These are phyloP conservation scores for Penicillium fimorum DNA, from an alignment of 495 filamentous ascomycete species.

Conservation along the genomic window DNA sequence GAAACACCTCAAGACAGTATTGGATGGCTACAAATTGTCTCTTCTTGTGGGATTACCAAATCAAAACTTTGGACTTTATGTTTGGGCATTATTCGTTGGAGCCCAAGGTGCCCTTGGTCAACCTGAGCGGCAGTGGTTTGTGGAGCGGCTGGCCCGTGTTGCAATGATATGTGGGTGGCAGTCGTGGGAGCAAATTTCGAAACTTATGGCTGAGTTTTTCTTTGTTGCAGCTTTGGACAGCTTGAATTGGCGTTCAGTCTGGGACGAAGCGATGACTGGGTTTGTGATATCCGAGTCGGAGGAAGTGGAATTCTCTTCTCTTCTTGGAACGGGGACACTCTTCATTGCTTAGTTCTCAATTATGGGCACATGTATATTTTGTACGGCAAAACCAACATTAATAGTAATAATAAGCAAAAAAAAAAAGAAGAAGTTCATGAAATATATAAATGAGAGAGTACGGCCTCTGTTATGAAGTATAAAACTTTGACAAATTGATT, in stretches of 20 bases:
- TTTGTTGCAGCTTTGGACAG: constrained; percentile 23
- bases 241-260: constrained; percentile 28
- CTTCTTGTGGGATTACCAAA: constrained; percentile 20
- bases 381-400: not conserved
- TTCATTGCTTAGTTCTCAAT: not conserved
- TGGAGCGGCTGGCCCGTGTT: constrained; percentile 27
- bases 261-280: constrained; percentile 31
- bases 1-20: constrained; percentile 24
- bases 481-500: no score
- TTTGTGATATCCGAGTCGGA: constrained; percentile 21
- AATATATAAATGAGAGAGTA: not conserved
- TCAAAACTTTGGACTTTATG: constrained; percentile 25
- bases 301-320: constrained; percentile 9
- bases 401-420: not conserved
- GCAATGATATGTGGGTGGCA: constrained; percentile 32
- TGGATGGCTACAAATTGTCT: constrained; percentile 20
- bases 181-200: constrained; percentile 30
- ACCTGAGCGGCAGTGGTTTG: constrained; percentile 31
- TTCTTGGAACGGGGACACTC: not conserved
- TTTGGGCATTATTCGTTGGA: constrained; percentile 36
- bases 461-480: no score
- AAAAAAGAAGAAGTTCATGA: not conserved
- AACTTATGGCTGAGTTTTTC: constrained; percentile 26
- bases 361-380: constrained; percentile 1
- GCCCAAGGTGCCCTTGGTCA: constrained; percentile 32